These are phyloP conservation scores for Alternaria gaisen DNA, from an alignment of 2,329 filamentous ascomycete genomes.

Conservation along the genomic window DNA sequence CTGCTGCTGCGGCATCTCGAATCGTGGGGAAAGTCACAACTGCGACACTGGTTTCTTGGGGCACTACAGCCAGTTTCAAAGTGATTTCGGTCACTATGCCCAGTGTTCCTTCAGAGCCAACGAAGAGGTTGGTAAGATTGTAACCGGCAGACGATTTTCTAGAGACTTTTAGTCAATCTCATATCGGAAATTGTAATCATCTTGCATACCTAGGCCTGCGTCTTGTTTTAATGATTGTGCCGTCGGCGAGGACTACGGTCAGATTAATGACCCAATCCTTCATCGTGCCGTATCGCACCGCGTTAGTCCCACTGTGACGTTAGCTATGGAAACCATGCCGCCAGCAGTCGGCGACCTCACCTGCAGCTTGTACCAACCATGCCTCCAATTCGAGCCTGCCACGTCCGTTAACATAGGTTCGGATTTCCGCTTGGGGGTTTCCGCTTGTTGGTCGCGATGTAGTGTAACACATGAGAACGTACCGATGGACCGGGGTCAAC, in stretches of 20 bases:
- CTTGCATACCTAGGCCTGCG: constrained; percentile 67
- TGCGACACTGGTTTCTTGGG: constrained; percentile 78
- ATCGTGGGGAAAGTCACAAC: constrained; percentile 83
- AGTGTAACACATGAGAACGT: constrained; percentile 17
- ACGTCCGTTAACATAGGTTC: constrained; percentile 29
- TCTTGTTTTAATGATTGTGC: constrained; percentile 80
- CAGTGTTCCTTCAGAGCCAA: constrained; percentile 82
- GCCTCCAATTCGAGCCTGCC: constrained; percentile 75
- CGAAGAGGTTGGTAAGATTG: constrained; percentile 81
- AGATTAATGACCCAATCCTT: constrained; percentile 87
- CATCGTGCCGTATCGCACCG: constrained; percentile 84
- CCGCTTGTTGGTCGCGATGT: constrained; percentile 15
- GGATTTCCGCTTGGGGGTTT: constrained; percentile 24
- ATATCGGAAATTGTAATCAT: constrained; percentile 10
- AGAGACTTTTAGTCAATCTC: background rate
- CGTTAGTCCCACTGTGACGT: constrained; percentile 73
- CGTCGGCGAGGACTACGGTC: constrained; percentile 81
- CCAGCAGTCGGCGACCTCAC: constrained; percentile 22
- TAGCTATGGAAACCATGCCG: constrained; percentile 14
- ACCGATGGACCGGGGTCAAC: constrained; percentile 79
- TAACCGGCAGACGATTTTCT: constrained; percentile 82
- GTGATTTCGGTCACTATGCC: constrained; percentile 85
- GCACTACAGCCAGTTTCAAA: constrained; percentile 79
- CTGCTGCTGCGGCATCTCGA: constrained; percentile 76
- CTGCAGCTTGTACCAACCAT: constrained; percentile 80